Percentiles rank a stretch among this genome's conserved stretches.
Evolutionary conservation across 176 grass and related monocot genomes (phyloP).

Genomic region (Hordeum vulgare): DNA sequence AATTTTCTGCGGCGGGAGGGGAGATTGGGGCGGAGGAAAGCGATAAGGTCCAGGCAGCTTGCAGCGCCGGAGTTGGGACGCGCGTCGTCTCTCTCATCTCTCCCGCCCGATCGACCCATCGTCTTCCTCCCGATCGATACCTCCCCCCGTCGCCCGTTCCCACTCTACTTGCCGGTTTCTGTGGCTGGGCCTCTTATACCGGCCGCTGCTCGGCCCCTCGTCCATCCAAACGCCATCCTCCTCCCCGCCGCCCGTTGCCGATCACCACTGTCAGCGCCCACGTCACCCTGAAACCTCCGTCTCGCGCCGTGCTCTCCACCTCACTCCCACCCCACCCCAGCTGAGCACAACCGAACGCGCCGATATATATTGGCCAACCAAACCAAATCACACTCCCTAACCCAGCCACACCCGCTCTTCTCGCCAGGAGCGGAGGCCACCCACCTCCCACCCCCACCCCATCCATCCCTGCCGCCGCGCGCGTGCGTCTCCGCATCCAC

Average conservation of each 20-base stretch:
- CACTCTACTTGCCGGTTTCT: conserved; percentile 6
- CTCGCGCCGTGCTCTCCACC: conserved; percentile 30
- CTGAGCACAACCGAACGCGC: neutral
- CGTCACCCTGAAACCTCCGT: neutral
- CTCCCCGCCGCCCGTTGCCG: conserved; percentile 45
- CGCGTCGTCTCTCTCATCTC: conserved; percentile 17
- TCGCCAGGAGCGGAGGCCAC: conserved; percentile 30
- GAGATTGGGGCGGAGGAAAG: conserved; percentile 11
- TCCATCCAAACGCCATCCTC: conserved; percentile 63
- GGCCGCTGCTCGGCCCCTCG: conserved; percentile 2
- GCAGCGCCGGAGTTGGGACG: neutral
- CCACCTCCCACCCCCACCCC: neutral
- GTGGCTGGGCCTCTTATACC: conserved; percentile 25
- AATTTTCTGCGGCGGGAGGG: conserved; percentile 32
- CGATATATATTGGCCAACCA: conserved; percentile 39
- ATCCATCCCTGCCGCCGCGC: conserved; percentile 8
- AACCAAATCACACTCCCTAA: conserved; percentile 26
- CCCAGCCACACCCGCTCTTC: conserved; percentile 37
- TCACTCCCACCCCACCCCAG: conserved; percentile 2
- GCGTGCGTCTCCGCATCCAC: no score
- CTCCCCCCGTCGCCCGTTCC: conserved; percentile 2
- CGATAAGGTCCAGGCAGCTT: conserved; percentile 35
- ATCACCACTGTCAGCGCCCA: conserved; percentile 30
- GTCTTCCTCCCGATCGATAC: conserved; percentile 1
- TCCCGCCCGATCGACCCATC: neutral